Percentiles rank a stretch among this genome's conserved stretches.
phyloP scores from a whole-genome alignment of 305 asterid species.

The Fraxinus sp. region DNA sequence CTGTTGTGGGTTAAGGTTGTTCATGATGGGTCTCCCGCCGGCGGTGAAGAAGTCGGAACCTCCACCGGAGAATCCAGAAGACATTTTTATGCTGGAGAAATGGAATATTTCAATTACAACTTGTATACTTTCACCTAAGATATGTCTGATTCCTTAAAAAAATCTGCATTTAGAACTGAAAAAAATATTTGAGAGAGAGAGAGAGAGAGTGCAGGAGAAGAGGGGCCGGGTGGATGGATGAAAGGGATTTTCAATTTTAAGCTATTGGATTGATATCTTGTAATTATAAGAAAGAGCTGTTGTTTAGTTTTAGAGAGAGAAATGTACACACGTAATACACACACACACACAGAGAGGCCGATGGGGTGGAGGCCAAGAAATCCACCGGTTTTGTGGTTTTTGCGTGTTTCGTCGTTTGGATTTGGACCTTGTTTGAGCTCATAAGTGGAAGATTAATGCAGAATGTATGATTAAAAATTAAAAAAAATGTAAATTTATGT shows the following conservation, averaged over 20 bases:
- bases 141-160: slow-evolving; percentile 22
- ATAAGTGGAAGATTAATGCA: no score
- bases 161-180: slow-evolving; percentile 35
- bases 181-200: slow-evolving; percentile 18
- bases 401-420: slow-evolving; percentile 17
- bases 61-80: slow-evolving; percentile 65
- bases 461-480: no score
- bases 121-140: not conserved
- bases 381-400: slow-evolving; percentile 20
- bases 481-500: no score
- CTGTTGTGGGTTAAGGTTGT: slow-evolving; percentile 27
- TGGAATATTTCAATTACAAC: not conserved
- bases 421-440: no score
- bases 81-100: slow-evolving; percentile 34
- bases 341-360: not conserved
- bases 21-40: slow-evolving; percentile 38
- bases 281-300: slow-evolving; percentile 33
- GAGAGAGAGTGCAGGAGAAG: not conserved
- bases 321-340: not conserved
- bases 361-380: slow-evolving; percentile 11
- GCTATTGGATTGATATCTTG: slow-evolving; percentile 44
- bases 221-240: slow-evolving; percentile 3
- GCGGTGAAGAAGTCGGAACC: slow-evolving; percentile 50
- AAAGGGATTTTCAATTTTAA: slow-evolving; percentile 25
- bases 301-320: not conserved